Base-by-base conservation (phyloP, 2,329 filamentous ascomycete species). In the Cercospora sp. region DNA sequence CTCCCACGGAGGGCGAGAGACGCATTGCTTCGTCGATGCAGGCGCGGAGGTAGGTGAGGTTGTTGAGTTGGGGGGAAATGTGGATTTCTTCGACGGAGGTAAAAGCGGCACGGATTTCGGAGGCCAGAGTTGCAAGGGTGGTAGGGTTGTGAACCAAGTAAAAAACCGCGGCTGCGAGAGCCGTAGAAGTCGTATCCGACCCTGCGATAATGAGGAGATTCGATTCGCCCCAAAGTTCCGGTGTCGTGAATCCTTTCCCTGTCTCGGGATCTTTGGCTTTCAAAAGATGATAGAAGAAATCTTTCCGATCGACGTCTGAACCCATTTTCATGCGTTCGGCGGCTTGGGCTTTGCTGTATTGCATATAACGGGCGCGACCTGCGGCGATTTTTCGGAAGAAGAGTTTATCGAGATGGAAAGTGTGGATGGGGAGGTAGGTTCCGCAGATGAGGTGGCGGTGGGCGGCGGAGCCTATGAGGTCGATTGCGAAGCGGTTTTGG, bases 21-120 rank as follows among this genome's bases (percentile, higher is more conserved):
- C 84, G 79, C 67, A 86, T 76, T 0, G 80, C 75, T 70, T 86
- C 84, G 45, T 85, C 80, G 53, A 86, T 78, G 60, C 80, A 80
- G 8, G 83, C 84, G 1, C 78, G 77, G 1, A 86, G 75, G 69
- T 84, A 85, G 0, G 60, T 62, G 63, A 78, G 80, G 10, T 58
- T 68, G n/a, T 75, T 71, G 3, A 84, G 72, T 4, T 71, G 68
- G 1, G 73, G 61, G 5, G 77, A 77, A 82, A 69, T 83, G 77
- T 1, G 81, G 79, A 72, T 86, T 80, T 72, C 81, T 80, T 62
- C 83, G 80, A 65, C 83, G 78, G 57, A 83, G 75, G 5, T 83
- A 78, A 76, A 85, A 77, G 75, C 82, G 79, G 75, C 83, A 82
- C 71, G 69, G 2, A 76, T 60, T 62, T 81, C 79, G 2, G 70